Evolutionary conservation across 805 yeast species (phyloP).

Genomic region (Brettanomyces anomalus): DNA sequence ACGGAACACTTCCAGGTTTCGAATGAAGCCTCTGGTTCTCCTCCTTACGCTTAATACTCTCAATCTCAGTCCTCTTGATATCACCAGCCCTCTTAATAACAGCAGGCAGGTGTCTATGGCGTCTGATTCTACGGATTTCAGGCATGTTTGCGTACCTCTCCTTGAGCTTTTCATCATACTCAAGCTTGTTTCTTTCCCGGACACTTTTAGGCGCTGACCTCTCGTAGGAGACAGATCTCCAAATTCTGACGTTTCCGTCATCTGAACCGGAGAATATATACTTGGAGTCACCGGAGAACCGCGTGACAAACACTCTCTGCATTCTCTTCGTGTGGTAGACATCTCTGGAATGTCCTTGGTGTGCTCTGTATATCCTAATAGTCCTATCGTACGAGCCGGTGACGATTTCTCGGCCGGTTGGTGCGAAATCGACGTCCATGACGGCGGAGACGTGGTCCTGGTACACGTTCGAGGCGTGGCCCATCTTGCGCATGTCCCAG

Average conservation of each 20-base stretch:
- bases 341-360: constrained; percentile 88
- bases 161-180: constrained; percentile 85
- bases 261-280: constrained; percentile 88
- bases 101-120: constrained; percentile 88
- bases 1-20: constrained; percentile 50
- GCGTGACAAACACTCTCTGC: constrained; percentile 87
- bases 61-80: constrained; percentile 67
- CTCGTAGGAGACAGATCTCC: constrained; percentile 87
- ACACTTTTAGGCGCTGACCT: constrained; percentile 75
- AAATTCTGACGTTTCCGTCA: constrained; percentile 88
- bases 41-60: constrained; percentile 70
- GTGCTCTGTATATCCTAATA: constrained; percentile 59
- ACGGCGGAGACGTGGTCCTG: constrained; percentile 97
- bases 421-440: constrained; percentile 88
- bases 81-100: constrained; percentile 85
- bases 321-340: constrained; percentile 94
- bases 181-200: constrained; percentile 71
- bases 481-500: constrained; percentile 94
- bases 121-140: constrained; percentile 78
- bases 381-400: constrained; percentile 95
- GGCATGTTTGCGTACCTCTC: constrained; percentile 95
- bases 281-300: constrained; percentile 81
- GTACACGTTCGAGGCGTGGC: constrained; percentile 70
- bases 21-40: constrained; percentile 75
- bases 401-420: constrained; percentile 94